Evolutionary conservation across 805 yeast species (phyloP).

Genomic region (Blastobotrys chiropterorum): DNA sequence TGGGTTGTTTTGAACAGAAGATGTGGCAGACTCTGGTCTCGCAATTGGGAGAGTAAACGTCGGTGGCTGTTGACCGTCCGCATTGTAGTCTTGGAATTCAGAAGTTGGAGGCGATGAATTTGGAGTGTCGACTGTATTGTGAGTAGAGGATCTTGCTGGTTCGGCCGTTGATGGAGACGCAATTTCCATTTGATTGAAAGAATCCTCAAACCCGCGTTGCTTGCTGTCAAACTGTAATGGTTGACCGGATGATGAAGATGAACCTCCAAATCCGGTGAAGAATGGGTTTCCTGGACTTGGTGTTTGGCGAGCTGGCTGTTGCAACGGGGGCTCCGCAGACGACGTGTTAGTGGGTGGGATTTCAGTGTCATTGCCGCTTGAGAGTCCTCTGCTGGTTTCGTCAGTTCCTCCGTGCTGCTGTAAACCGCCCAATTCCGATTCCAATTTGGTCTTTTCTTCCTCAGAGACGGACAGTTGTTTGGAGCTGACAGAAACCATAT

Average conservation of each 20-base stretch:
- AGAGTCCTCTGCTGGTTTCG: slow-evolving; percentile 21
- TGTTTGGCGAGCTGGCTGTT: background rate
- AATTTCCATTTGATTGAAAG: slow-evolving; percentile 19
- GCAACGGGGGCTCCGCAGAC: background rate
- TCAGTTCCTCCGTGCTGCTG: slow-evolving; percentile 28
- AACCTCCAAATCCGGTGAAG: background rate
- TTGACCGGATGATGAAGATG: background rate
- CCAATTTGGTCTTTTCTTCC: slow-evolving; percentile 34
- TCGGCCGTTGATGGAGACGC: slow-evolving; percentile 24
- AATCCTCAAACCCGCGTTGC: slow-evolving; percentile 20
- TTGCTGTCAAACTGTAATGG: background rate
- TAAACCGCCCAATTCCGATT: slow-evolving; percentile 20
- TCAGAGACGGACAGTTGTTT: slow-evolving; percentile 67
- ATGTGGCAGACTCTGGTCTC: slow-evolving; percentile 76
- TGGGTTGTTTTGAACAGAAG: slow-evolving; percentile 88
- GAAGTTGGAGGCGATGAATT: slow-evolving; percentile 27
- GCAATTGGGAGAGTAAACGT: slow-evolving; percentile 41
- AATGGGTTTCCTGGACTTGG: slow-evolving; percentile 17
- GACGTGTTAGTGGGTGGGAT: background rate
- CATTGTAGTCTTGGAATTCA: slow-evolving; percentile 19
- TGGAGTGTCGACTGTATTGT: slow-evolving; percentile 24
- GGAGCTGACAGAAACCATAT: slow-evolving; percentile 56
- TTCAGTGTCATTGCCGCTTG: background rate
- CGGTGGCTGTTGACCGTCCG: slow-evolving; percentile 17
- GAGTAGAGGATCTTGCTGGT: slow-evolving; percentile 21